These are phyloP conservation scores for Cercospora citrullina DNA, from an alignment of 2,329 filamentous ascomycete species.

Conservation along the genomic window DNA sequence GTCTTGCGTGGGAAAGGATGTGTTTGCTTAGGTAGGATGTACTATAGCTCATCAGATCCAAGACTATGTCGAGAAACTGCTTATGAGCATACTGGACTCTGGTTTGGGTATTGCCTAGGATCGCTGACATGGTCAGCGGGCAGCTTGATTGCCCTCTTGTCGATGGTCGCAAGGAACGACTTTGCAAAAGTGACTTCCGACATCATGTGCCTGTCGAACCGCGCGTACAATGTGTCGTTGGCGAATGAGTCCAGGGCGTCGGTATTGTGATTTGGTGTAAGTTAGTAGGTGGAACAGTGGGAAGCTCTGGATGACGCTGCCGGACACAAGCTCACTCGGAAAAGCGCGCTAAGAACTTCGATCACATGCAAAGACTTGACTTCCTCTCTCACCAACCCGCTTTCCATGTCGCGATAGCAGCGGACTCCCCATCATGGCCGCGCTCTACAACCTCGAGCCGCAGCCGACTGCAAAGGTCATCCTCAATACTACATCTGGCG, in stretches of 20 bases:
- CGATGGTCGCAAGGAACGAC: slow-evolving; percentile 76
- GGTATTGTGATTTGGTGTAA: background rate
- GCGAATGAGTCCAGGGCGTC: slow-evolving; percentile 8
- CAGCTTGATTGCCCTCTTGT: slow-evolving; percentile 76
- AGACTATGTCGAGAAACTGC: background rate
- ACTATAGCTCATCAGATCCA: slow-evolving; percentile 49
- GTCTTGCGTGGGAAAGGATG: slow-evolving; percentile 52
- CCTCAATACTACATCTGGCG: slow-evolving; percentile 84
- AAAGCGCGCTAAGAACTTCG: slow-evolving; percentile 6
- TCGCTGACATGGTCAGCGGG: slow-evolving; percentile 90
- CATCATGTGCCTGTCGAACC: slow-evolving; percentile 64
- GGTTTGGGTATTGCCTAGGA: slow-evolving; percentile 71
- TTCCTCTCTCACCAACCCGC: background rate
- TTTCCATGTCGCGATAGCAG: slow-evolving; percentile 12
- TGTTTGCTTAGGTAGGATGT: slow-evolving; percentile 67
- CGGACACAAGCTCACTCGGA: background rate
- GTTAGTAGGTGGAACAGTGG: slow-evolving; percentile 3
- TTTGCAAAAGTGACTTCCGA: slow-evolving; percentile 64
- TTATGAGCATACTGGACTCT: slow-evolving; percentile 66
- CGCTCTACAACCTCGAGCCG: slow-evolving; percentile 91
- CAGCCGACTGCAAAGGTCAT: slow-evolving; percentile 90
- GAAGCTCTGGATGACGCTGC: slow-evolving; percentile 7
- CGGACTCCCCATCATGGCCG: slow-evolving; percentile 64
- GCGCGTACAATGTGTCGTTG: slow-evolving; percentile 31
- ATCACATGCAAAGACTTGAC: slow-evolving; percentile 16